Evolutionary conservation across 1,284 basidiomycete genomes (phyloP).

Genomic region (Ustilago tritici): DNA sequence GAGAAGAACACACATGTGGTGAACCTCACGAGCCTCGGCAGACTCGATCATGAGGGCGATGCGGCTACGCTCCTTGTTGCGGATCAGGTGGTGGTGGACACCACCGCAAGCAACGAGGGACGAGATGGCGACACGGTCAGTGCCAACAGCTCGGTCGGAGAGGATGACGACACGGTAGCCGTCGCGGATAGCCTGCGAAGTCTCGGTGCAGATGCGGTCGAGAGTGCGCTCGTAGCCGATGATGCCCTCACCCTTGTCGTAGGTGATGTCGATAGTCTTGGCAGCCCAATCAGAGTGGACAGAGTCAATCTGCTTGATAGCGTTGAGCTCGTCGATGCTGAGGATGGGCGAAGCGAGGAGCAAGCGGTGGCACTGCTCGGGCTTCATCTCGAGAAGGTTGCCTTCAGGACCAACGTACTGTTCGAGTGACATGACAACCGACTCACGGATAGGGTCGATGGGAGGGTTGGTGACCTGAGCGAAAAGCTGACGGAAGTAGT

Average conservation of each 20-base stretch:
- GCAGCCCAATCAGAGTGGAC: constrained; percentile 61
- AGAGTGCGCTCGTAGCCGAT: constrained; percentile 63
- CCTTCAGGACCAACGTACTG: constrained; percentile 68
- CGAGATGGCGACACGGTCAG: constrained; percentile 63
- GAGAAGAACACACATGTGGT: constrained; percentile 67
- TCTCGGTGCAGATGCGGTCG: constrained; percentile 65
- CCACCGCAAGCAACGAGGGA: constrained; percentile 66
- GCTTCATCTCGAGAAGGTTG: constrained; percentile 66
- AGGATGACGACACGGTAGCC: constrained; percentile 61
- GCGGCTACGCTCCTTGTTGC: constrained; percentile 66
- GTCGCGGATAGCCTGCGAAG: constrained; percentile 63
- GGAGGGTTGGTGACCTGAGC: constrained; percentile 69
- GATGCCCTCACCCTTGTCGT: constrained; percentile 61
- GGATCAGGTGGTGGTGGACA: constrained; percentile 68
- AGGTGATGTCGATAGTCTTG: constrained; percentile 66
- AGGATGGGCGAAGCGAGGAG: constrained; percentile 62
- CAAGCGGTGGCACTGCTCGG: constrained; percentile 65
- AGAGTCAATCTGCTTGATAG: constrained; percentile 61
- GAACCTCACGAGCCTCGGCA: constrained; percentile 67
- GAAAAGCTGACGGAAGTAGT: constrained; percentile 69
- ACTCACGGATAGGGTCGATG: constrained; percentile 68
- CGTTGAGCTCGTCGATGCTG: constrained; percentile 62
- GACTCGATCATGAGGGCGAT: constrained; percentile 66
- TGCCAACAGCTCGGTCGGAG: constrained; percentile 62
- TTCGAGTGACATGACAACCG: constrained; percentile 68